These are phyloP conservation scores for Psophocarpus tetragonolobus DNA, from an alignment of 306 rosid species.

Conservation along the genomic window DNA sequence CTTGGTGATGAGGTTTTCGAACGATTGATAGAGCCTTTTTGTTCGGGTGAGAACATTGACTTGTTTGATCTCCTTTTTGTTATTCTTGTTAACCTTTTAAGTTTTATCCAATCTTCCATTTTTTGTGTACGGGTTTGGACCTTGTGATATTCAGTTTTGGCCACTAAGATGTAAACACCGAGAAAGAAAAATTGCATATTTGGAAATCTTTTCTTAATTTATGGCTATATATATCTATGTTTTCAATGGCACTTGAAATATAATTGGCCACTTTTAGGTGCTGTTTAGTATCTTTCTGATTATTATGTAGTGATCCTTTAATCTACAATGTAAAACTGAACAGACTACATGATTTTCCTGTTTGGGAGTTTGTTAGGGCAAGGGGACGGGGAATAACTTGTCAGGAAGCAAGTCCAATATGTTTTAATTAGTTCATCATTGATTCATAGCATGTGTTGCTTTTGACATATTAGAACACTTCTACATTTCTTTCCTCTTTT, in stretches of 20 bases:
- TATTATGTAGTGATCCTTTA: conserved; percentile 4
- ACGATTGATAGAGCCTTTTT: conserved; percentile 98
- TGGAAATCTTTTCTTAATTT: background rate
- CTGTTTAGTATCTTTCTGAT: conserved; percentile 17
- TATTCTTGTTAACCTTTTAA: conserved; percentile 17
- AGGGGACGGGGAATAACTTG: background rate
- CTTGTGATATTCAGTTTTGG: background rate
- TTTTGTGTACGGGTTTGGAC: background rate
- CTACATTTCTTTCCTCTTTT: background rate
- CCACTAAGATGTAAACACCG: conserved; percentile 3
- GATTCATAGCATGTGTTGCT: conserved; percentile 7
- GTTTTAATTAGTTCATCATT: background rate
- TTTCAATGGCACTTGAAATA: conserved; percentile 13
- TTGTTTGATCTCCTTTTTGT: conserved; percentile 7
- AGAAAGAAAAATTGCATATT: background rate
- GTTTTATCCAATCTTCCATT: background rate
- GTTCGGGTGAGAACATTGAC: conserved; percentile 62
- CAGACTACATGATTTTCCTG: conserved; percentile 1
- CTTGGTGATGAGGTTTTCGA: conserved; percentile 97
- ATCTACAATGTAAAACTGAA: background rate
- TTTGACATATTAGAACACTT: background rate
- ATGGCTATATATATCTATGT: background rate
- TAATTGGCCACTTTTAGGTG: conserved; percentile 18
- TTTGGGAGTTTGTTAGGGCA: conserved; percentile 16
- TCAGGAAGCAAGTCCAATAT: background rate